Percentiles rank a stretch among this genome's conserved stretches.
phyloP scores from a whole-genome alignment of 768 basidiomycete species.

The Podaxis mareebaensis region DNA sequence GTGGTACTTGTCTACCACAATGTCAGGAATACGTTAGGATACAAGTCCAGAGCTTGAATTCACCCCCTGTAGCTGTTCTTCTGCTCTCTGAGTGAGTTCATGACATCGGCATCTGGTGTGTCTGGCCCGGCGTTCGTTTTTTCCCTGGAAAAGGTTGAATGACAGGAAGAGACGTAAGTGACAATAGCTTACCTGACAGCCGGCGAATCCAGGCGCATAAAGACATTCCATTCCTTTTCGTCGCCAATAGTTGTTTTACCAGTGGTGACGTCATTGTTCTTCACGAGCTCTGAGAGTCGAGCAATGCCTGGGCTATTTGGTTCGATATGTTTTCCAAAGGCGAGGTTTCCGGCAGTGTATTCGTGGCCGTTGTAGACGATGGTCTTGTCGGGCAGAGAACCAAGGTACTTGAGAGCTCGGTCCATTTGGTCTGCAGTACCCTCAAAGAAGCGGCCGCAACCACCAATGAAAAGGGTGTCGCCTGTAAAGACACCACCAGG shows the following conservation, averaged over 20 bases:
- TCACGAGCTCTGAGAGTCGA: constrained; percentile 57
- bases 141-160: constrained; percentile 39
- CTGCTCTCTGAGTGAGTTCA: constrained; percentile 73
- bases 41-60: constrained; percentile 18
- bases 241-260: constrained; percentile 89
- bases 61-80: constrained; percentile 85
- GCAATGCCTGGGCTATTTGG: constrained; percentile 58
- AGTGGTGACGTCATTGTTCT: constrained; percentile 63
- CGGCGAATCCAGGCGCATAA: constrained; percentile 75
- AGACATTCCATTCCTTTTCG: constrained; percentile 95
- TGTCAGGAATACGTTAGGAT: background rate
- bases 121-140: constrained; percentile 40
- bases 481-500: constrained; percentile 90
- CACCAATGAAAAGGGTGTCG: constrained; percentile 86
- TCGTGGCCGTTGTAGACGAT: constrained; percentile 90
- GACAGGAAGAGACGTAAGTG: background rate
- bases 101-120: constrained; percentile 56
- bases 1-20: background rate
- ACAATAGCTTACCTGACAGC: constrained; percentile 57
- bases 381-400: constrained; percentile 75
- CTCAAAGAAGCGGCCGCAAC: constrained; percentile 96
- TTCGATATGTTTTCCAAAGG: constrained; percentile 70
- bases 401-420: constrained; percentile 67
- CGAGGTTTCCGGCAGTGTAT: constrained; percentile 75
- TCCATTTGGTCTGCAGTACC: constrained; percentile 82